Conservation (phyloP, 371 early-diverging fungal genomes). For the Conidiobolus incongruus region DNA sequence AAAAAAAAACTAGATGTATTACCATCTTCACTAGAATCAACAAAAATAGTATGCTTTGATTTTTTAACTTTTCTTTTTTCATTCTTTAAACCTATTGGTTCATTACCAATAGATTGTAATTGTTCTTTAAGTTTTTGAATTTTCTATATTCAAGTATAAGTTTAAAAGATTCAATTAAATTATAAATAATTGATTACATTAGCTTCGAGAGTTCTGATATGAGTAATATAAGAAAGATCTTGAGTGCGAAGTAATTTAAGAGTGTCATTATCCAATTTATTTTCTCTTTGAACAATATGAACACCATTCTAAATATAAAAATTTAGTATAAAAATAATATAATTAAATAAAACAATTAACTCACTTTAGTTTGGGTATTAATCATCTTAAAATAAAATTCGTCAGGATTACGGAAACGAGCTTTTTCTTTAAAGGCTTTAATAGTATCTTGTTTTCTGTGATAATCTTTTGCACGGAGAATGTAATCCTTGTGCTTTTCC, state of each 20-base stretch:
- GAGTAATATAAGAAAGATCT: slow-evolving; percentile 65
- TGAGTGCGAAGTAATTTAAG: slow-evolving; percentile 74
- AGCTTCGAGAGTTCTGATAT: slow-evolving; percentile 54
- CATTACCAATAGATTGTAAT: slow-evolving; percentile 28
- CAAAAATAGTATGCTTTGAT: slow-evolving; percentile 71
- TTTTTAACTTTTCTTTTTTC: slow-evolving; percentile 17
- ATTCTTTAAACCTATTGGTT: slow-evolving; percentile 16
- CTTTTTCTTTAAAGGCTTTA: slow-evolving; percentile 65
- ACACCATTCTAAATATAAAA: slow-evolving; percentile 34
- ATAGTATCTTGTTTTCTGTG: slow-evolving; percentile 64
- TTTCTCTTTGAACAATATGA: slow-evolving; percentile 48
- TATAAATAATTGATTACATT: slow-evolving; percentile 17
- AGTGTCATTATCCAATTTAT: slow-evolving; percentile 48
- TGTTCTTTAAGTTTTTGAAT: slow-evolving; percentile 40
- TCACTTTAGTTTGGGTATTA: slow-evolving; percentile 44
- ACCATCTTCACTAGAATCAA: slow-evolving; percentile 56
- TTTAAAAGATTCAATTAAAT: slow-evolving; percentile 4
- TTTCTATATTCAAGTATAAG: slow-evolving; percentile 17
- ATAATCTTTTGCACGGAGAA: slow-evolving; percentile 80
- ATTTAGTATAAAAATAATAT: too few relatives aligned
- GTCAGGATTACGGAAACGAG: slow-evolving; percentile 74
- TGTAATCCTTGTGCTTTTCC: slow-evolving; percentile 95
- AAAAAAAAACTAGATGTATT: too few relatives aligned
- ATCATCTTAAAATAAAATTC: slow-evolving; percentile 97
- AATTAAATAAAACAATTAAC: too few relatives aligned